Base-by-base conservation (phyloP, 2,329 filamentous ascomycete species). In the Fusarium secorum region DNA sequence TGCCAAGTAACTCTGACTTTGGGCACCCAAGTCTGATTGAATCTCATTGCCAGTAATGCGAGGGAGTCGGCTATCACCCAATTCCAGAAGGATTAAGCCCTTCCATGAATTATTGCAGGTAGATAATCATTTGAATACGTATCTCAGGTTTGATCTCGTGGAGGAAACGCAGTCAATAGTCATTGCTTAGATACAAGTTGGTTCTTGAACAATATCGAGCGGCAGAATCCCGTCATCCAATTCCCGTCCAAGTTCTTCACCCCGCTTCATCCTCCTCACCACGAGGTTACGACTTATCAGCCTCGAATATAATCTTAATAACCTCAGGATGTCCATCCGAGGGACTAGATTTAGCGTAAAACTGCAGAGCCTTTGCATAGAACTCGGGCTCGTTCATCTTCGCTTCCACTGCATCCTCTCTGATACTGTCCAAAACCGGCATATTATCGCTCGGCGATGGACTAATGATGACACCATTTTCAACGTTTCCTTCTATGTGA, bases 141-240 rank as follows among this genome's bases (percentile, higher is more conserved):
- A 10, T 11, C 38, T 10, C 14, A 41, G 6, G 8, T 22, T 39
- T 14, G 9, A 15, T 22, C 6, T 39, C 5, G 8, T 22, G 14
- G 1, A 14, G 36, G 7, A 9, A n/a, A n/a, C 0, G 0, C 20
- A n/a, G 13, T 15, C 8, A 39, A 22, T 39, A 15, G n/a, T 7
- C 5, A 41, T 15, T 15, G 13, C 36, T n/a, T n/a, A 15, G 14
- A 17, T 41, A 22, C n/a, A 4, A n/a, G 5, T n/a, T 22, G 8
- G n/a, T 22, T 15, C 8, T 10, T 15, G 4, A 15, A 10, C 8
- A 11, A 7, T 22, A 6, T 41, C 9, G 9, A 11, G n/a, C n/a
- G 2, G 8, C 22, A 42, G 15, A 24, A 11, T 17, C 4, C 14
- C 5, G 4, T 41, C 5, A 8, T 22, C n/a, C 15, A 5, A 2